Evolutionary conservation across 1,284 basidiomycete genomes (phyloP), one percentile per base, ranked within the genome.

Genomic region (Blastosporella zonata): DNA sequence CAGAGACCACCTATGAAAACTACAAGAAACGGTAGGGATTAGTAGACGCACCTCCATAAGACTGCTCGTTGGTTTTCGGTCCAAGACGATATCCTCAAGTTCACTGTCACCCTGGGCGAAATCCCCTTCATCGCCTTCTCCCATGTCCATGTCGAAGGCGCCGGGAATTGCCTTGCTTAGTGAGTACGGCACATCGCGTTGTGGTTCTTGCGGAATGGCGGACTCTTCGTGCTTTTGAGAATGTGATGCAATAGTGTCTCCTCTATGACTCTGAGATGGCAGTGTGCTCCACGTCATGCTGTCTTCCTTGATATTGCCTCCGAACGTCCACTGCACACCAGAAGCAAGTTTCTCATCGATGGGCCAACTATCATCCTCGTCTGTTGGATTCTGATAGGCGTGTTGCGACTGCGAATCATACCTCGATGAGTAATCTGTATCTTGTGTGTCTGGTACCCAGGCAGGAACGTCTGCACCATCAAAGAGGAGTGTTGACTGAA

Each of bases 351-450:
- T 83, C 53, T 83, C 83, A 35, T 84, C 79, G 33, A 84, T 66
- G 8, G 79, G 82, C 84, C 85, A 89, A 60, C 82, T 87, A 58
- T 87, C 84, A 41, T 86, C 82, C 27, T 82, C 82, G 47, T 82
- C 79, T 25, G 70, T 50, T 34, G 66, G 52, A 39, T 64, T 62
- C 27, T 55, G 54, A 46, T 59, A 58, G 15, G 50, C 44, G 50
- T 56, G 44, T 50, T 57, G 61, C 5, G 67, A 55, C 48, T 74
- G 66, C 17, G 68, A 62, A 9, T 63, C 66, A 44, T 62, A 62
- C 15, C 52, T 59, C 22, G 62, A 63, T 3, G 74, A 73, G 54
- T 73, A 74, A 18, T 78, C 74, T 1, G 78, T 81, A 37, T 83
- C 82, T 60, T 87, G 84, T 2, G 78, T 80, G 2, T 68, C 70